Base-by-base conservation (phyloP, 129 eudicot genomes). In the Flaveria robusta region DNA sequence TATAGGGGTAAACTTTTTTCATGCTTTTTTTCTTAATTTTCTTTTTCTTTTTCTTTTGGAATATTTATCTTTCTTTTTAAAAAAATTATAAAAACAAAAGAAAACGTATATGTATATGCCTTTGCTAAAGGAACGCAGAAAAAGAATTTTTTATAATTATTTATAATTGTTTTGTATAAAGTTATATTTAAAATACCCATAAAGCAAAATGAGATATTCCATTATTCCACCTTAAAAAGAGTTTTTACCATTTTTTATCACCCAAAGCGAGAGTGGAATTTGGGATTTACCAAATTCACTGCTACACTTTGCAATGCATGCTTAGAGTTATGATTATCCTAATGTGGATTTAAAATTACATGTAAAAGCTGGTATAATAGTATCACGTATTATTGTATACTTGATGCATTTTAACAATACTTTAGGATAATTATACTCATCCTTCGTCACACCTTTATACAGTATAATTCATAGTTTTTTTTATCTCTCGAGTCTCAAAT, bases 51-150 rank as follows among this genome's bases (percentile, higher is more conserved):
- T 77, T 69, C 70, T 77, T 77, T 54, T 55, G 37, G 7, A 75
- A 46, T 60, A 42, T 74, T 27, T 39, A 29, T 58, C 55, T 62
- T 68, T 54, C 14, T 77, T 39, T 41, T 41, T 31, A 5, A 55
- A 54, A 54, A 41, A 55, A 18, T 22, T 23, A 42, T 10, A 41
- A 77, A 68, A 42, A 55, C 68, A 29, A 63, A 63, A 63, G 68
- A 63, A 29, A 27, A 14, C 68, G 22, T 63, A 29, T 63, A 63
- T 29, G 24, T 5, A 22, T 68, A 42, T 55, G 46, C 75, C 81
- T 77, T 77, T 77, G 81, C 46, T 77, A 77, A 79, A 79, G 74
- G 77, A 79, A 70, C 54, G 54, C 42, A 79, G 72, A 79, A 79
- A 79, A 71, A 79, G 24, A 47, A 20, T 42, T 59, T 26, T 70